A percentile compares a stretch with the other conserved stretches of the same genome.
These are phyloP conservation scores for Gracilariopsis chorda DNA, from an alignment of 23 red algal genomes.

Conservation along the genomic window DNA sequence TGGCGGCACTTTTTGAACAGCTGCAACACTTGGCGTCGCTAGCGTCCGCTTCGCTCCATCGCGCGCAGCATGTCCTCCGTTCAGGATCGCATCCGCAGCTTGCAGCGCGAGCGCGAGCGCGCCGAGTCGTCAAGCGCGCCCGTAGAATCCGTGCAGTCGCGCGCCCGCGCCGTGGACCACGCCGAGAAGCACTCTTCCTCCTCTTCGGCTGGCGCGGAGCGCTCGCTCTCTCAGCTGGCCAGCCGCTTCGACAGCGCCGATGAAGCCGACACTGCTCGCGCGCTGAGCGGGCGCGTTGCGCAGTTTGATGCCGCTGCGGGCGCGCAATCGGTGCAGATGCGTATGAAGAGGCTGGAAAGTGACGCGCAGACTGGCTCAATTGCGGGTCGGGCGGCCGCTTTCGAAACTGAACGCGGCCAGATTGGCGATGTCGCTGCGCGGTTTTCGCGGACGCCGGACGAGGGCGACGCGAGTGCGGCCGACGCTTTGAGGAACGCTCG, in stretches of 20 bases:
- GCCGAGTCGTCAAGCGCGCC: too few species aligned
- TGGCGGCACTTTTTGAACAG: too few species aligned
- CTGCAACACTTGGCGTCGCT: too few species aligned
- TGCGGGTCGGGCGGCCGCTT: not conserved
- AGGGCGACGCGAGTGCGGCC: not conserved
- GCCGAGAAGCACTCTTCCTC: not conserved
- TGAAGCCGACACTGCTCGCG: not conserved
- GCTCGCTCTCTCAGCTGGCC: not conserved
- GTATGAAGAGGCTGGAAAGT: not conserved
- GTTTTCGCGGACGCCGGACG: too few species aligned
- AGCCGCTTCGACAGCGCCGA: constrained; percentile 12
- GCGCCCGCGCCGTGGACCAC: not conserved
- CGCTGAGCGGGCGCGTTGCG: not conserved
- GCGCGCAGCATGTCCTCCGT: constrained; percentile 9
- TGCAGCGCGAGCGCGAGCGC: not conserved
- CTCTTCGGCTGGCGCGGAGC: not conserved
- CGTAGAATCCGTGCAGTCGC: not conserved
- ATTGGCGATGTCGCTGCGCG: not conserved
- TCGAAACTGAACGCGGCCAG: not conserved
- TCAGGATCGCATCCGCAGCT: not conserved
- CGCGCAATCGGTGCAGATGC: not conserved
- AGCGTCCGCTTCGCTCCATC: not conserved
- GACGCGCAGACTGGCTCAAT: not conserved
- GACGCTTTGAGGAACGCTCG: not conserved
- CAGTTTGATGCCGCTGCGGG: not conserved